Base-by-base conservation (phyloP, 257 asterid genomes). In the Haberlea rhodopensis region DNA sequence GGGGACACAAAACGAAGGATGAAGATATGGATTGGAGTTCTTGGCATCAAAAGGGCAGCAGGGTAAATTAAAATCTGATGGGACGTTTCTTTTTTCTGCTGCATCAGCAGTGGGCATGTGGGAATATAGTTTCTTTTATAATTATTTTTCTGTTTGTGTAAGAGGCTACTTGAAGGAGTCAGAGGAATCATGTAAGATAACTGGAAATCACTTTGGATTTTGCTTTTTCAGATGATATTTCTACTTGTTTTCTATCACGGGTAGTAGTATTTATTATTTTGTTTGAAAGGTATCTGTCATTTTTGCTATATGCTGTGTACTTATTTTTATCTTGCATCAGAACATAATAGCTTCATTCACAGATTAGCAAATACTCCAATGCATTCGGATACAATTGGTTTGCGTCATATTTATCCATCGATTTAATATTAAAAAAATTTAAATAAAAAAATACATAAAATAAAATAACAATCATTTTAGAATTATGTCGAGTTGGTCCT, bases 251-350 rank as follows among this genome's bases (percentile, higher is more conserved):
- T 51, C 57, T 70, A 53, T 57, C 66, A 52, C 67, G 62, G 62
- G 67, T 56, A 59, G 9, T 63, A 54, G 73, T 48, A 66, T 80
- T 66, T 67, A 62, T 11, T n/a, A n/a, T n/a, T n/a, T 73, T 66
- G 80, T 73, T 56, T 73, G 74, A 70, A 71, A 76, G 69, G 68
- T 70, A 70, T 60, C 79, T 68, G 75, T 75, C 83, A 80, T 27
- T 68, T 77, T 77, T 74, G 75, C 79, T 73, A 53, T 63, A 72
- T 77, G 74, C 15, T 64, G 0, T 66, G 66, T 71, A 55, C 73
- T 71, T 71, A 51, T 57, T 46, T 45, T 6, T 28, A n/a, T n/a
- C n/a, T n/a, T n/a, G n/a, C 24, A 60, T 32, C 62, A 67, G 64
- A 60, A 67, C 68, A 48, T 48, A 25, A 63, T 70, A 57, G 32